Evolutionary conservation across 202 grass and related monocot genomes (phyloP), one percentile per base, ranked within the genome.

Genomic region (Eragrostis tef): DNA sequence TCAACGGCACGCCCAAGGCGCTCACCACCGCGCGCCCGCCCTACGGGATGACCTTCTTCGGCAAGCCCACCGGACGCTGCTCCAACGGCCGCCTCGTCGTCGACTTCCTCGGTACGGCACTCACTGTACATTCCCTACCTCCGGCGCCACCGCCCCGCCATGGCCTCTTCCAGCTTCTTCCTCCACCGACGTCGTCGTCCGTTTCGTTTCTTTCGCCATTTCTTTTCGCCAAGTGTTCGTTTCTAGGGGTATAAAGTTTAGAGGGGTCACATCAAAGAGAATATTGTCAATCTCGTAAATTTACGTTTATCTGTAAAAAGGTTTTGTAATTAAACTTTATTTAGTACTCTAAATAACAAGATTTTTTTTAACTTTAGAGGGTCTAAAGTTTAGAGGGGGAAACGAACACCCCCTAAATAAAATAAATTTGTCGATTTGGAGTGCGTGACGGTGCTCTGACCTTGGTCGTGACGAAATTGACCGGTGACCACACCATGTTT

Each of bases 1-100:
- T 92, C 63, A 81, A 91, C 87, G 92, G 90, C 71, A 79, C 75
- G 3, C 90, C 94, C 34, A 64, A 84, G 64, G 60, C 67, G 9
- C 91, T 92, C 83, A 92, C 94, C 89, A 97, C 94, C 53, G 94
- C 87, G 1, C 67, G 88, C 39, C 13, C 78, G 29, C 93, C 93
- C 10, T 96, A 96, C 57, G 93, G 93, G 36, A 96, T 96, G 93
- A 93, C 93, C 80, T 96, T 90, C 84, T 96, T 96, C 83, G 77
- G 83, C 80, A 83, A 81, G 22, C 93, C 93, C 71, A 96, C 93
- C 24, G 93, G 93, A 6, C 90, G 93, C 54, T 96, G 94, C 83
- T 94, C 94, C 77, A 86, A 97, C 64, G 94, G 91, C 51, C 91
- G 94, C 74, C 17, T 97, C 69, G 88, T 94, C 70, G 88, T 97